phyloP scores from a whole-genome alignment of 2,329 filamentous ascomycete species.

The Hypoxylon sp. region DNA sequence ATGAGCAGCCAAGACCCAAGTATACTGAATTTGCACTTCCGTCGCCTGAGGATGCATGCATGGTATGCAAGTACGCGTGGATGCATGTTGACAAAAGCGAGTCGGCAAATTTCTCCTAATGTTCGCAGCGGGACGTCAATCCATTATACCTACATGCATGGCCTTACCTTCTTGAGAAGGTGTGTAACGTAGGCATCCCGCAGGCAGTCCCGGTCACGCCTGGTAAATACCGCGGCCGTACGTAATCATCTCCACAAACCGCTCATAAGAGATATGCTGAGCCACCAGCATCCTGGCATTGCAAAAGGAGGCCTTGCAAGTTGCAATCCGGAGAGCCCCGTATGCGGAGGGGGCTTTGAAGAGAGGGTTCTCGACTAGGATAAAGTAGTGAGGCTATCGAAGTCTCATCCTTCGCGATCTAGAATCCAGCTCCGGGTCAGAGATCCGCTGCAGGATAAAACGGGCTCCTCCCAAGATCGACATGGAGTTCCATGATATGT shows the following conservation, averaged over 20 bases:
- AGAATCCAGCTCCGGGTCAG: conserved; percentile 2
- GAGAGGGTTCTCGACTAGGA: conserved; percentile 5
- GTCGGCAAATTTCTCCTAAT: conserved; percentile 28
- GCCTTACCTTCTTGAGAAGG: not conserved
- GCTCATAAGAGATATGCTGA: not conserved
- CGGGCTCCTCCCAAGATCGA: conserved; percentile 4
- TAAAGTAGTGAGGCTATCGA: conserved; percentile 4
- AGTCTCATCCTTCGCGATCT: conserved; percentile 18
- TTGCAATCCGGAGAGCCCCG: conserved; percentile 13
- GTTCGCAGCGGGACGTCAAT: conserved; percentile 17
- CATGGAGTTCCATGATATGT: conserved; percentile 3
- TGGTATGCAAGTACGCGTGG: conserved; percentile 16
- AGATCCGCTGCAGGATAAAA: conserved; percentile 11
- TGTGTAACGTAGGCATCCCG: not conserved
- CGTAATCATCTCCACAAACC: conserved; percentile 6
- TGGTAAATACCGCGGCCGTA: not conserved
- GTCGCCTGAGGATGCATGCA: conserved; percentile 37
- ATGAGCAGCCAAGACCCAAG: conserved; percentile 28
- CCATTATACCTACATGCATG: conserved; percentile 18
- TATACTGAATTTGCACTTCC: conserved; percentile 18
- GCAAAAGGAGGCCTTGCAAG: not conserved
- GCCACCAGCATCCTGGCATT: conserved; percentile 5
- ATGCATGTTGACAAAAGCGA: conserved; percentile 20
- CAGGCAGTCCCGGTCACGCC: not conserved
- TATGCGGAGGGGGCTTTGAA: conserved; percentile 5